A percentile compares a stretch with the other conserved stretches of the same genome.
Evolutionary conservation across 1,284 basidiomycete species (phyloP).

Genomic region (Sporisorium graminicola): DNA sequence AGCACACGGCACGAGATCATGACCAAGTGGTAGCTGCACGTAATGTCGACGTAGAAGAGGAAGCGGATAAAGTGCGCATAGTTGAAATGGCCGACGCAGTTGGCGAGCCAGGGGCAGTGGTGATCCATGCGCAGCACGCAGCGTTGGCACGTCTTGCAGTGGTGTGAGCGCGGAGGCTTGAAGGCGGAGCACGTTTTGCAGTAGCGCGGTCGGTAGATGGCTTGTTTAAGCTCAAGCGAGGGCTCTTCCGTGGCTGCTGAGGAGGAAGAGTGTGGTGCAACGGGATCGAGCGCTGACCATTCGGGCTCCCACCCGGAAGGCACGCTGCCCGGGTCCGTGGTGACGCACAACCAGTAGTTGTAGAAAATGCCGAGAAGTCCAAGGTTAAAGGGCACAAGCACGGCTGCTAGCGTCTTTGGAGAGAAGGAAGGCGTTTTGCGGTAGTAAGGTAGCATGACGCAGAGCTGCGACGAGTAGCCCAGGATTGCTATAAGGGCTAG

Average conservation of each 20-base stretch:
- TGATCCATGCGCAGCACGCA: conserved; percentile 70
- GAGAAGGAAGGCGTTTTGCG: conserved; percentile 48
- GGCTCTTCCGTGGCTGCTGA: background rate
- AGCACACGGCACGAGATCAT: conserved; percentile 52
- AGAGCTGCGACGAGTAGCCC: conserved; percentile 57
- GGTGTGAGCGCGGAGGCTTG: conserved; percentile 69
- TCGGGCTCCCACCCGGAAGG: conserved; percentile 59
- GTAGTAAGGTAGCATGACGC: conserved; percentile 63
- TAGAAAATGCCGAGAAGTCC: conserved; percentile 52
- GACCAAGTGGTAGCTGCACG: conserved; percentile 73
- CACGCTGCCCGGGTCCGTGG: conserved; percentile 59
- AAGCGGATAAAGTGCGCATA: conserved; percentile 70
- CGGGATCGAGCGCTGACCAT: conserved; percentile 46
- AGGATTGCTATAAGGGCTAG: conserved; percentile 56
- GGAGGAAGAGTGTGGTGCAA: background rate
- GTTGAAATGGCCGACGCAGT: conserved; percentile 71
- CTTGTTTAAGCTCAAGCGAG: conserved; percentile 38
- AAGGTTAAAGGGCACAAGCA: conserved; percentile 90
- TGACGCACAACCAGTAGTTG: conserved; percentile 63
- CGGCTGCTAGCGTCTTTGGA: conserved; percentile 76
- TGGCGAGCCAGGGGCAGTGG: conserved; percentile 74
- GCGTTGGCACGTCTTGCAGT: conserved; percentile 67
- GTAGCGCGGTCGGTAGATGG: conserved; percentile 50
- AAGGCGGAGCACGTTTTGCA: conserved; percentile 58
- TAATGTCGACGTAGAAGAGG: conserved; percentile 82